phyloP scores from a whole-genome alignment of 1,284 basidiomycete species.

The Takashimella koratensis region DNA sequence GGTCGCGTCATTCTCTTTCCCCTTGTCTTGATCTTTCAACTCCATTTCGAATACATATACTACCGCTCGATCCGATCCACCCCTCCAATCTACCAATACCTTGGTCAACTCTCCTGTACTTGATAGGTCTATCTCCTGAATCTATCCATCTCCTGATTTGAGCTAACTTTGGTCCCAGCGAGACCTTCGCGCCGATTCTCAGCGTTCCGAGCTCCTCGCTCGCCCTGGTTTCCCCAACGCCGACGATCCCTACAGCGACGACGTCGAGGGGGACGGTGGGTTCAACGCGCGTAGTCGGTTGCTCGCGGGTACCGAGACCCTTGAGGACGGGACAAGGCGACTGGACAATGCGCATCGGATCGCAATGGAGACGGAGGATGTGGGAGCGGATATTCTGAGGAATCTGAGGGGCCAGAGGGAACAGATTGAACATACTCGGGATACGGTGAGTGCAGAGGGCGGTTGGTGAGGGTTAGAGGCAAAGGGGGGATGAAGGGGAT shows the following conservation, averaged over 20 bases:
- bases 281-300: slow-evolving; percentile 63
- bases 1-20: no score
- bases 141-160: no score
- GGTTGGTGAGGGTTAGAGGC: no score
- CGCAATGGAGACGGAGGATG: slow-evolving; percentile 92
- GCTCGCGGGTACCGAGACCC: slow-evolving; percentile 65
- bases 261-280: slow-evolving; percentile 45
- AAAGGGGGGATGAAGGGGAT: neutral
- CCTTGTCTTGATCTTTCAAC: no score
- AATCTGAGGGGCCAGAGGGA: slow-evolving; percentile 86
- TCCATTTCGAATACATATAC: neutral
- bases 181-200: slow-evolving; percentile 46
- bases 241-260: slow-evolving; percentile 69
- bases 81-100: no score
- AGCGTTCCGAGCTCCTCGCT: slow-evolving; percentile 51
- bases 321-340: slow-evolving; percentile 74
- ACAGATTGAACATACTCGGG: slow-evolving; percentile 89
- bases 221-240: slow-evolving; percentile 55
- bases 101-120: no score
- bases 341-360: slow-evolving; percentile 87
- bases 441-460: slow-evolving; percentile 53
- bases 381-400: slow-evolving; percentile 86
- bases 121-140: no score
- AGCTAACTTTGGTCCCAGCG: slow-evolving; percentile 39
- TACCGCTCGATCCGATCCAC: no score